These are phyloP conservation scores for Calcarisporium arbuscula DNA, from an alignment of 2,329 filamentous ascomycete genomes.

Conservation along the genomic window DNA sequence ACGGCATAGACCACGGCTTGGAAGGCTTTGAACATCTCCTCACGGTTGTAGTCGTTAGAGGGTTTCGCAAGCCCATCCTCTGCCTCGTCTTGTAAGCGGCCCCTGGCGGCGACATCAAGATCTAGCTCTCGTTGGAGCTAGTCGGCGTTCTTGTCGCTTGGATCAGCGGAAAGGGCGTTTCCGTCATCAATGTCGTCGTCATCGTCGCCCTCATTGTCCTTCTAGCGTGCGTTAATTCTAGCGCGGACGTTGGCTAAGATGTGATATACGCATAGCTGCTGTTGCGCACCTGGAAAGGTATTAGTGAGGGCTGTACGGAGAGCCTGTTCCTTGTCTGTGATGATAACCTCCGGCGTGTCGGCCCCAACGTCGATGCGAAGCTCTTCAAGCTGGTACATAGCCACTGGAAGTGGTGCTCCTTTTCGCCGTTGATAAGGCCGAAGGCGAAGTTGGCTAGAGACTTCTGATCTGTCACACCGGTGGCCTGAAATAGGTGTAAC, in stretches of 20 bases:
- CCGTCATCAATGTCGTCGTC: background rate
- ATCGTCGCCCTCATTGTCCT: background rate
- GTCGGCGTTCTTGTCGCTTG: no score
- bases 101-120: no score
- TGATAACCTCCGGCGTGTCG: conserved; percentile 1
- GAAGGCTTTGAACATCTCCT: no score
- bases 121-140: no score
- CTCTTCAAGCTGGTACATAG: conserved; percentile 2
- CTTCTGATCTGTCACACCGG: conserved; percentile 1
- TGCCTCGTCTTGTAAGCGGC: no score
- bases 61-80: no score
- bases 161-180: no score
- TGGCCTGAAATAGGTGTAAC: conserved; percentile 8
- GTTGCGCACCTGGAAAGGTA: no score
- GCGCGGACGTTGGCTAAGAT: background rate
- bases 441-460: conserved; percentile 1
- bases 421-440: conserved; percentile 1
- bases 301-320: background rate
- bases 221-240: background rate
- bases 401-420: conserved; percentile 1
- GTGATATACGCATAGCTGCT: conserved; percentile 2
- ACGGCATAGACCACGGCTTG: no score
- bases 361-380: conserved; percentile 1
- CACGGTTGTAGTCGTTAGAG: no score
- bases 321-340: background rate